A percentile compares a stretch with the other conserved stretches of the same genome.
Evolutionary conservation across 371 early-diverging fungal genomes (phyloP).

Genomic region (Basidiobolus meristosporus): DNA sequence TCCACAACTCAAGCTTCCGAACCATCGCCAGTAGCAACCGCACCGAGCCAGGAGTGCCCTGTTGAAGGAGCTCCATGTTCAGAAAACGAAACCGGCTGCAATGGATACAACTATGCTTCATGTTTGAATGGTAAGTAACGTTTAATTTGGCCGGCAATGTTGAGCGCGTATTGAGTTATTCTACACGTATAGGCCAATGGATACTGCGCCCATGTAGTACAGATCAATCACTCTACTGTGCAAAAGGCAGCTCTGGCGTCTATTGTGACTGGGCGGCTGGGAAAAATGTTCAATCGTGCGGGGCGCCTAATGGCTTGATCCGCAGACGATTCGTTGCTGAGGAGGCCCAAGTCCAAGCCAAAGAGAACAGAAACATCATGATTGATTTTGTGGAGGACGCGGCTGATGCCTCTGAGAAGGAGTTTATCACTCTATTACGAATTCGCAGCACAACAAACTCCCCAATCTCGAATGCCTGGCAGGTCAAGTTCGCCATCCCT

Average conservation of each 20-base stretch:
- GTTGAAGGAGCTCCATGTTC: constrained; percentile 1
- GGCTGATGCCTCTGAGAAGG: no score
- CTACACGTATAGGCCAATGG: no score
- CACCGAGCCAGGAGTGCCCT: no score
- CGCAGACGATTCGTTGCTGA: background rate
- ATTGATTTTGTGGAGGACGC: no score
- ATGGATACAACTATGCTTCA: background rate
- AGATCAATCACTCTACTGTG: background rate
- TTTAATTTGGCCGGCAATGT: no score
- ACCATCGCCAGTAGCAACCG: background rate
- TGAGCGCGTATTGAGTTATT: no score
- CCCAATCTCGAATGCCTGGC: no score
- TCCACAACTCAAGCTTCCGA: background rate
- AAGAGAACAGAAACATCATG: no score
- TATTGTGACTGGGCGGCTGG: constrained; percentile 1
- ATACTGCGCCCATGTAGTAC: background rate
- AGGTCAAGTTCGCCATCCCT: no score
- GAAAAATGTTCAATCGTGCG: background rate
- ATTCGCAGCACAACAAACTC: no score
- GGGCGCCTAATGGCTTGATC: background rate
- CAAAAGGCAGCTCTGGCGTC: background rate
- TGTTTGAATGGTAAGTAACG: constrained; percentile 1
- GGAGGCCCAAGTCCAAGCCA: background rate
- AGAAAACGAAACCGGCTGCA: background rate
- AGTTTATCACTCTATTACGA: no score